phyloP scores from a whole-genome alignment of 176 grass and related monocot genomes.

The Raddia distichophylla region DNA sequence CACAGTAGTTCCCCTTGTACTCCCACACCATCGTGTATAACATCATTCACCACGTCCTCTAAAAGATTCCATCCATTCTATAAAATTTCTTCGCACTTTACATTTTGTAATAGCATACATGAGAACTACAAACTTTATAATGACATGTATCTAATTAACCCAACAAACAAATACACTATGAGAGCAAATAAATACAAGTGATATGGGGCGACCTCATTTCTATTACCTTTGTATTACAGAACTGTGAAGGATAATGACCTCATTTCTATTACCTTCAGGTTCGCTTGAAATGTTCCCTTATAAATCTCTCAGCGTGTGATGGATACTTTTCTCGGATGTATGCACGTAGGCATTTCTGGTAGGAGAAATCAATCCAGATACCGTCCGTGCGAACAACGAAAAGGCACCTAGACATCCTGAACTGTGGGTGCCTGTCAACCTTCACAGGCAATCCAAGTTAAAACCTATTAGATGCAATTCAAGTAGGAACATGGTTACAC shows the following conservation, averaged over 20 bases:
- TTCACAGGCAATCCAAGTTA: constrained; percentile 40
- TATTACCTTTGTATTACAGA: neutral
- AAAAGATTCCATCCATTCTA: too few species aligned
- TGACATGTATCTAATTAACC: too few species aligned
- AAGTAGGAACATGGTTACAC: neutral
- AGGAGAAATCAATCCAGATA: constrained; percentile 94
- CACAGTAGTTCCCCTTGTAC: too few species aligned
- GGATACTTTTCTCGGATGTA: constrained; percentile 83
- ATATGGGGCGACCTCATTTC: neutral
- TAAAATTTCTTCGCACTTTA: too few species aligned
- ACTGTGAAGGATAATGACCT: neutral
- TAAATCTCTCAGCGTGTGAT: constrained; percentile 74
- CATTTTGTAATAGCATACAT: too few species aligned
- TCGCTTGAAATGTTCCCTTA: constrained; percentile 83
- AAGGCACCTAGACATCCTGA: constrained; percentile 86
- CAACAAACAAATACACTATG: neutral
- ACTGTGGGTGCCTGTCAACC: constrained; percentile 88
- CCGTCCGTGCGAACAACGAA: constrained; percentile 88
- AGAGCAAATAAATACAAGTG: constrained; percentile 18
- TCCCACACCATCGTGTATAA: too few species aligned
- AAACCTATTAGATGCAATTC: too few species aligned
- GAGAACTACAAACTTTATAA: too few species aligned
- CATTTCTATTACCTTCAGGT: constrained; percentile 37
- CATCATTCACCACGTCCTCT: too few species aligned
- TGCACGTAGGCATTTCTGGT: constrained; percentile 88